Conservation (phyloP, 2,329 filamentous ascomycete species). For the Macrophomina tecta region DNA sequence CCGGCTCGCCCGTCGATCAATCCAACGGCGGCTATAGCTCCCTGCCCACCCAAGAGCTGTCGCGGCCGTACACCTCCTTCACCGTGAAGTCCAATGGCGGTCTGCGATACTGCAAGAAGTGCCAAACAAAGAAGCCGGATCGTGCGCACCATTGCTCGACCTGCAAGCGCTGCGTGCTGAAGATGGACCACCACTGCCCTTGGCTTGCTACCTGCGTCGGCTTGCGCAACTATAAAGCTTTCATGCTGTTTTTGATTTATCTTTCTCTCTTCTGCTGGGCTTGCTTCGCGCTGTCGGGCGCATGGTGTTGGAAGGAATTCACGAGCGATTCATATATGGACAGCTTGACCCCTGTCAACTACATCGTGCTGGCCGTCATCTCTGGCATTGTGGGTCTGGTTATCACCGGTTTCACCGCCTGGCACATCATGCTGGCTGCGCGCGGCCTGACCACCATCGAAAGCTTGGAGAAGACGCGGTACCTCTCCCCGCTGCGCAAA, state of each 20-base stretch:
- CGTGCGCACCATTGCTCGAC: constrained; percentile 96
- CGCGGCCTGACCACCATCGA: constrained; percentile 93
- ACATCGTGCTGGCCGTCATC: constrained; percentile 84
- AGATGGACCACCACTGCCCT: constrained; percentile 99
- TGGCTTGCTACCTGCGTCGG: constrained; percentile 98
- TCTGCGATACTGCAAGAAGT: constrained; percentile 95
- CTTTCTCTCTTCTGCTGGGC: constrained; percentile 85
- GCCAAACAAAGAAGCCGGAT: constrained; percentile 91
- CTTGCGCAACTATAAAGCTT: constrained; percentile 92
- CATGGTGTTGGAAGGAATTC: constrained; percentile 87
- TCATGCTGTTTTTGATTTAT: constrained; percentile 90
- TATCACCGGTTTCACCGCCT: constrained; percentile 84
- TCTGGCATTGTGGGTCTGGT: constrained; percentile 91
- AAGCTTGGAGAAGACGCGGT: constrained; percentile 92
- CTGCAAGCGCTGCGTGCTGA: constrained; percentile 90
- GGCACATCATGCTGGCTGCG: constrained; percentile 84
- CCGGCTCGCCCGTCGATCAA: constrained; percentile 67
- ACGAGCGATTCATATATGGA: constrained; percentile 74
- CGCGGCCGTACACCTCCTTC: constrained; percentile 70
- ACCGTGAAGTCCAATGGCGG: constrained; percentile 93
- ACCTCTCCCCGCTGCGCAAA: constrained; percentile 79
- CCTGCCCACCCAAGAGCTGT: constrained; percentile 73
- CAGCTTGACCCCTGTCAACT: constrained; percentile 84
- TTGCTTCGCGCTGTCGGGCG: constrained; percentile 75
- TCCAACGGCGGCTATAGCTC: constrained; percentile 71